A percentile compares a stretch with the other conserved stretches of the same genome.
These are phyloP conservation scores for Globisporangium orthogonon DNA, from an alignment of 352 stramenopile genomes.

Conservation along the genomic window DNA sequence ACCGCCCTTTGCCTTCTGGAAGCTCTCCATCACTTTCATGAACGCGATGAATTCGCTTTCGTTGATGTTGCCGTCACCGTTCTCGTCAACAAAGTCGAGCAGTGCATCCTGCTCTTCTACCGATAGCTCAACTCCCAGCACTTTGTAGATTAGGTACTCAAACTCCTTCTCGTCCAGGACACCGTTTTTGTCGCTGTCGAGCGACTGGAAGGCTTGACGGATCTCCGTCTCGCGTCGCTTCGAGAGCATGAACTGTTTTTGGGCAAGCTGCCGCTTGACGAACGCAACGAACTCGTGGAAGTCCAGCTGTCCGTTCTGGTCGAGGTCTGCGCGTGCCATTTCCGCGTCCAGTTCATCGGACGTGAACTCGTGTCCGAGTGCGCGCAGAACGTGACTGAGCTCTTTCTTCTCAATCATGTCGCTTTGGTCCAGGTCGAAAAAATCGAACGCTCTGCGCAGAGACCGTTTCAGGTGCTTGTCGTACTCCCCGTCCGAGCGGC, in stretches of 20 bases:
- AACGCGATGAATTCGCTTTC: constrained; percentile 71
- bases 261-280: constrained; percentile 47
- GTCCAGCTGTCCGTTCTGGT: constrained; percentile 61
- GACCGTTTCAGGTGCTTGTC: constrained; percentile 51
- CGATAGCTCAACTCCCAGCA: constrained; percentile 65
- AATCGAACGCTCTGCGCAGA: constrained; percentile 63
- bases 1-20: constrained; percentile 28
- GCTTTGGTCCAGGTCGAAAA: constrained; percentile 70
- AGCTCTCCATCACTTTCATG: constrained; percentile 58
- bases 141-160: constrained; percentile 67
- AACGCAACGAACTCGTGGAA: constrained; percentile 74
- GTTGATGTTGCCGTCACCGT: constrained; percentile 54
- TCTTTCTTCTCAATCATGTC: constrained; percentile 67
- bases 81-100: constrained; percentile 61
- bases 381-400: constrained; percentile 54
- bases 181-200: constrained; percentile 63
- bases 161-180: constrained; percentile 69
- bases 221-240: constrained; percentile 70
- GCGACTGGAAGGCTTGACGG: constrained; percentile 57
- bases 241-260: constrained; percentile 52
- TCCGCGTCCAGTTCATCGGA: constrained; percentile 52
- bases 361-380: constrained; percentile 66
- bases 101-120: constrained; percentile 67
- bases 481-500: constrained; percentile 53
- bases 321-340: constrained; percentile 52